A percentile compares a stretch with the other conserved stretches of the same genome.
Evolutionary conservation across 768 basidiomycete species (phyloP).

Genomic region (Podaxis rugospora): DNA sequence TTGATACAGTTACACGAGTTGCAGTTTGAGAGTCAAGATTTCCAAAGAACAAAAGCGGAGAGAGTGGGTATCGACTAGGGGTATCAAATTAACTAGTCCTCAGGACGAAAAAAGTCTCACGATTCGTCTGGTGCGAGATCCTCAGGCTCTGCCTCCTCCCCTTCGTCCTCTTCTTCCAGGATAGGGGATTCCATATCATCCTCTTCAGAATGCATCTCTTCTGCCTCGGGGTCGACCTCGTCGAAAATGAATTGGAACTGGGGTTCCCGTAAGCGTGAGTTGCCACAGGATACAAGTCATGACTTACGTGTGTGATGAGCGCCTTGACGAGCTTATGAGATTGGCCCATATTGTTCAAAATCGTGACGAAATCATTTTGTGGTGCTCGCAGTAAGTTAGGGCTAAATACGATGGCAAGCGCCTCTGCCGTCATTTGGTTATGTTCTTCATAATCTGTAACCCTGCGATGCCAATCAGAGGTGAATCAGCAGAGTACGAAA

Average conservation of each 20-base stretch:
- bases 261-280: conserved; percentile 8
- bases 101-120: not conserved
- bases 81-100: conserved; percentile 7
- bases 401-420: conserved; percentile 82
- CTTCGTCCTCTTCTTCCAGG: conserved; percentile 60
- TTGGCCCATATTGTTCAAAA: conserved; percentile 76
- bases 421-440: conserved; percentile 88
- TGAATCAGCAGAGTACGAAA: not conserved
- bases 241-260: conserved; percentile 73
- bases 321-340: conserved; percentile 74
- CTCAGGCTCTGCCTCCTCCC: conserved; percentile 12
- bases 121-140: not conserved
- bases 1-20: conserved; percentile 9
- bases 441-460: conserved; percentile 87
- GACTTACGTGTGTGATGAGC: conserved; percentile 68
- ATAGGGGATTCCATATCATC: conserved; percentile 66
- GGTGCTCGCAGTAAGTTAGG: conserved; percentile 76
- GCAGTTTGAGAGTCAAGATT: not conserved
- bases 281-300: not conserved
- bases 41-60: conserved; percentile 1
- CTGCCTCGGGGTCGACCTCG: conserved; percentile 59
- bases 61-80: conserved; percentile 8
- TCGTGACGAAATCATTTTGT: conserved; percentile 72
- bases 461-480: conserved; percentile 28
- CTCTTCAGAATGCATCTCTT: conserved; percentile 52